Base-by-base conservation (phyloP, 176 grass and related monocot species). In the Ensete glaucum region DNA sequence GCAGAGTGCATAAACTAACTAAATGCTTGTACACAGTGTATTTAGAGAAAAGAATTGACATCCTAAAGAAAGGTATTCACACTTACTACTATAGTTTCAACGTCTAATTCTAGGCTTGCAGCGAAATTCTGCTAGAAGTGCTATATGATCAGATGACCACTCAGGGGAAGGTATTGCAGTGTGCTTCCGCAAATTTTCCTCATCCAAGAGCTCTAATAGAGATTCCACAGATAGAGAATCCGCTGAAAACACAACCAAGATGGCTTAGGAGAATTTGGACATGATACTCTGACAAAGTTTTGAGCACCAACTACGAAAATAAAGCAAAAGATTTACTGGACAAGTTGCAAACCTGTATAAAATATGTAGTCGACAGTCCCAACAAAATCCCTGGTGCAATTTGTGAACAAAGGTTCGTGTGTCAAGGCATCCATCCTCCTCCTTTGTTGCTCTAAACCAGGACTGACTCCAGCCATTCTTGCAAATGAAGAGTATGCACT, bases 71-170 rank as follows among this genome's bases (percentile, higher is more conserved):
- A 5, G 34, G 34, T 43, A 43, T 43, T 43, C 34, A 43, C 34
- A 84, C 81, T 80, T 92, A 89, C 90, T 85, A 83, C 49, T 87
- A 78, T 87, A 78, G 15, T 71, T 71, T 91, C 82, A 95, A 62
- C 89, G 76, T 84, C 89, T 95, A 73, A 91, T 85, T 80, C 89
- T 99, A 86, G 91, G 81, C 56, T 95, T 95, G 91, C 96, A 99
- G 67, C 96, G 85, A 79, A 99, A 99, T 85, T 99, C 96, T 12
- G 96, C 86, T 81, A 99, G 80, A 53, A 99, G 91, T 7, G 91
- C 96, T 86, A 99, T 86, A 79, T 99, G 96, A 83, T 99, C 96
- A 29, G 96, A 99, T 57, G 96, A 93, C 95, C 95, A 98, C 81
- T 98, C 95, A 65, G 95, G 90, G 74, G 95, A 98, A 66, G 95